Evolutionary conservation across 202 grass and related monocot species (phyloP).

Genomic region (Setaria viridis): DNA sequence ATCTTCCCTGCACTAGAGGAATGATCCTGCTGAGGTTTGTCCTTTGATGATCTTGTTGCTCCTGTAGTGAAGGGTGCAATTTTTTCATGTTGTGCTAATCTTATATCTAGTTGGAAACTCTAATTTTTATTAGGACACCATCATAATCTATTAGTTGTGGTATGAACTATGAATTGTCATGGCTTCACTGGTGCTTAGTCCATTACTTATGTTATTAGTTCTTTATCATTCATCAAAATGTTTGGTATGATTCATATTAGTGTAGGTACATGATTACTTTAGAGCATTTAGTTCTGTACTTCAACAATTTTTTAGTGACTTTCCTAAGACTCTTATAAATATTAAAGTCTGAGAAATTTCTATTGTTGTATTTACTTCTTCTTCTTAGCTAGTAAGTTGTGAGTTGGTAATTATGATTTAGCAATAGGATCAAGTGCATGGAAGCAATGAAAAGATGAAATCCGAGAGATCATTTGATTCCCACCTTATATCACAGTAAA

Average conservation of each 20-base stretch:
- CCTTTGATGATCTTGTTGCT: background rate
- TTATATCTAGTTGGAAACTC: too few species aligned
- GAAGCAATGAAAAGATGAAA: too few species aligned
- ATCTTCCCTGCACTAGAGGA: constrained; percentile 6
- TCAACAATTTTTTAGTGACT: background rate
- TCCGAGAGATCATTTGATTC: too few species aligned
- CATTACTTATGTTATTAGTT: background rate
- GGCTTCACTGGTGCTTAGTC: background rate
- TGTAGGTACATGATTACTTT: background rate
- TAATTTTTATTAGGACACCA: too few species aligned
- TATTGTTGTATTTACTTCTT: background rate
- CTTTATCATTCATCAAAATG: background rate
- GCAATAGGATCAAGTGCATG: too few species aligned
- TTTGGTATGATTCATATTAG: background rate
- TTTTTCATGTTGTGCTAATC: constrained; percentile 18
- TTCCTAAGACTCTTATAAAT: background rate
- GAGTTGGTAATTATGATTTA: too few species aligned
- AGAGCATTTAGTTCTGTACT: background rate
- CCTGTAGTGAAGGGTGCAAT: background rate
- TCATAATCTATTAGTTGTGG: too few species aligned
- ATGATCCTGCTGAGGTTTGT: constrained; percentile 9
- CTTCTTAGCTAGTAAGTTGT: background rate
- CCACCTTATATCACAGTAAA: too few species aligned
- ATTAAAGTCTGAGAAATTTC: background rate
- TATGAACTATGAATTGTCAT: background rate